These are phyloP conservation scores for Verbena officinalis DNA, from an alignment of 257 asterid genomes.

Conservation along the genomic window DNA sequence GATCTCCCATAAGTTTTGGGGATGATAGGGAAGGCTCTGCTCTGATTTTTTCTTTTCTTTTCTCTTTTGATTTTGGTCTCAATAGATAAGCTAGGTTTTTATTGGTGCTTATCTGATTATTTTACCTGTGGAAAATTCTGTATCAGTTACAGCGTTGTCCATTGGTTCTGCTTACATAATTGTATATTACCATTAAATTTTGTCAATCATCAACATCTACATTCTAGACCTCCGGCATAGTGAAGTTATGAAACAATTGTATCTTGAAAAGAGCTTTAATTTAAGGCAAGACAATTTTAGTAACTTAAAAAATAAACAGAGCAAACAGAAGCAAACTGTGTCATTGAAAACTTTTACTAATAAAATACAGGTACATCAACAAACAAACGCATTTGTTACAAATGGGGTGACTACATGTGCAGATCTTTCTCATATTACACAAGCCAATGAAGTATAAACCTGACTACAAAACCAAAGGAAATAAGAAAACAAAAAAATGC, in stretches of 20 bases:
- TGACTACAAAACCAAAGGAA: constrained; percentile 14
- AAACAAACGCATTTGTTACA: constrained; percentile 38
- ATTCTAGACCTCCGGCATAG: too few relatives aligned
- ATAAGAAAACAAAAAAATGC: not conserved
- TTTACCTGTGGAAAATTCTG: constrained; percentile 21
- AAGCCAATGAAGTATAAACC: constrained; percentile 42
- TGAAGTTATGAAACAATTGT: too few relatives aligned
- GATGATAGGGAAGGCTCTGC: not conserved
- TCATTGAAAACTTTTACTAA: not conserved
- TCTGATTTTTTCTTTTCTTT: not conserved
- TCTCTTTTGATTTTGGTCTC: not conserved
- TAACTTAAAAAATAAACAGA: not conserved
- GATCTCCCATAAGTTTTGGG: constrained; percentile 10
- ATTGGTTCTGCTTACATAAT: not conserved
- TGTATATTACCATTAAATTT: not conserved
- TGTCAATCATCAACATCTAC: constrained; percentile 1
- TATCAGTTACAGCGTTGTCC: not conserved
- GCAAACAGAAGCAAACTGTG: not conserved
- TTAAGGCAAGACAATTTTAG: not conserved
- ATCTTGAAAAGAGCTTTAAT: not conserved
- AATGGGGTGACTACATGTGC: constrained; percentile 18
- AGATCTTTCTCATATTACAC: constrained; percentile 35
- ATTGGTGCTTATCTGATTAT: constrained; percentile 38
- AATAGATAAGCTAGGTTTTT: constrained; percentile 35
- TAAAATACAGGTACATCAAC: constrained; percentile 39